A percentile compares a stretch with the other conserved stretches of the same genome.
Conservation (phyloP, 441 rosid species). For the Flueggea neowawraea region DNA sequence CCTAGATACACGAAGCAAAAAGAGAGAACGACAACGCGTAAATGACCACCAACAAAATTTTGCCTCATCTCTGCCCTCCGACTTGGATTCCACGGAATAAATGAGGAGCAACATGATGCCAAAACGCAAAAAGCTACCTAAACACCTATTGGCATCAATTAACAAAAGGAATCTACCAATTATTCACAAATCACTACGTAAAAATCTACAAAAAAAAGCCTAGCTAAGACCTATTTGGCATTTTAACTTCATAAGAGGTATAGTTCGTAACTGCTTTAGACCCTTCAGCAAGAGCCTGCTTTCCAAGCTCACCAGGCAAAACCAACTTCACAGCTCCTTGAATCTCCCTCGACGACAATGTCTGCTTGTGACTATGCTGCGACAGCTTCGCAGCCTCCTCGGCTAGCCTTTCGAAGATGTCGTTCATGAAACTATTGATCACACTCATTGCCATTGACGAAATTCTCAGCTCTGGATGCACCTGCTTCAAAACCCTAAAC, state of each 20-base stretch:
- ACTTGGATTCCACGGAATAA: no score
- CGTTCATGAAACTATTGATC: conserved; percentile 62
- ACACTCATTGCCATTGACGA: conserved; percentile 70
- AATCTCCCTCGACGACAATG: conserved; percentile 69
- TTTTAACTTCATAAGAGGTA: conserved; percentile 12
- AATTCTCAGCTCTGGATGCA: conserved; percentile 66
- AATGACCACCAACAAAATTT: no score
- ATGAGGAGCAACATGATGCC: no score
- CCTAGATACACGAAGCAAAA: no score
- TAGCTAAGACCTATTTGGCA: not conserved
- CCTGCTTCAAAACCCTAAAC: conserved; percentile 59
- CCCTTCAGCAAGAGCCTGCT: conserved; percentile 75
- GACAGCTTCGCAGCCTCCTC: conserved; percentile 56
- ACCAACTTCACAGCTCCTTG: conserved; percentile 67
- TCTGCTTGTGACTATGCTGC: conserved; percentile 28
- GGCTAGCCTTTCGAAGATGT: conserved; percentile 73
- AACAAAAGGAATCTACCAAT: no score
- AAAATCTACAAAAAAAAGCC: no score
- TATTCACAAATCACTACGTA: no score
- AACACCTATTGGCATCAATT: no score
- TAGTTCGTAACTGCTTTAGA: conserved; percentile 57
- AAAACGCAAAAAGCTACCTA: no score
- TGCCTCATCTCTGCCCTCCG: no score
- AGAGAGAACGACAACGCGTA: no score
- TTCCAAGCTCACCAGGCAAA: conserved; percentile 78